Evolutionary conservation across 352 stramenopile genomes (phyloP), one percentile per base, ranked within the genome.

Genomic region (Phytophthora sansomeana): DNA sequence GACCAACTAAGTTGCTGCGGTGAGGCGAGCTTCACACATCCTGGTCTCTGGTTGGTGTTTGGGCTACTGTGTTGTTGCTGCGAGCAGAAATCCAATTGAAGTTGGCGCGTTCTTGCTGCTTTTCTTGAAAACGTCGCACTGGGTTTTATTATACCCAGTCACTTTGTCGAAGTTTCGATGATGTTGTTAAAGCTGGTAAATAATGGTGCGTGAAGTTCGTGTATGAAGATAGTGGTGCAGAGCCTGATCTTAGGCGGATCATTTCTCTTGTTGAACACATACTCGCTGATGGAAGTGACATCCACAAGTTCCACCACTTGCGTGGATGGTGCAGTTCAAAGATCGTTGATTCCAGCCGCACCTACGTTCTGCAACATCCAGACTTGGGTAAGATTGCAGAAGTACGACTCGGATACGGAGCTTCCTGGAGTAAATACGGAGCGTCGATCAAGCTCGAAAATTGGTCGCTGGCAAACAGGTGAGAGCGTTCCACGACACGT

Each of bases 21-120:
- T 16, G 38, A 44, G 16, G 5, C 38, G 17, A 24, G 38, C 16
- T 44, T 44, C n/a, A 14, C 21, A 49, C 38, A 46, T 19, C 33
- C 42, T 38, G 9, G 16, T 47, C 54, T 14, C 41, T 62, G 38
- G 54, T 42, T 53, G 51, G 35, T 9, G 33, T 57, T 35, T 24
- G 21, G 21, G 38, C n/a, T 26, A 24, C n/a, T 44, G 38, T 44
- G 33, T 39, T 14, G 21, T 24, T 24, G 21, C 21, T 24, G 21
- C 33, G 11, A 39, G 33, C 33, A 39, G 16, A 14, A 39, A 39
- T 39, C 33, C 32, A 36, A 36, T 9, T 11, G 0, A 36, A 36
- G 33, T 39, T 39, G 33, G 33, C 10, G 16, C 33, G 13, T n/a
- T 14, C 16, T 36, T 13, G 32, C 32, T 14, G 32, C 32, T 13